Evolutionary conservation across 2,329 filamentous ascomycete genomes (phyloP), one percentile per base, ranked within the genome.

Genomic region (Aspergillus puulaauensis): DNA sequence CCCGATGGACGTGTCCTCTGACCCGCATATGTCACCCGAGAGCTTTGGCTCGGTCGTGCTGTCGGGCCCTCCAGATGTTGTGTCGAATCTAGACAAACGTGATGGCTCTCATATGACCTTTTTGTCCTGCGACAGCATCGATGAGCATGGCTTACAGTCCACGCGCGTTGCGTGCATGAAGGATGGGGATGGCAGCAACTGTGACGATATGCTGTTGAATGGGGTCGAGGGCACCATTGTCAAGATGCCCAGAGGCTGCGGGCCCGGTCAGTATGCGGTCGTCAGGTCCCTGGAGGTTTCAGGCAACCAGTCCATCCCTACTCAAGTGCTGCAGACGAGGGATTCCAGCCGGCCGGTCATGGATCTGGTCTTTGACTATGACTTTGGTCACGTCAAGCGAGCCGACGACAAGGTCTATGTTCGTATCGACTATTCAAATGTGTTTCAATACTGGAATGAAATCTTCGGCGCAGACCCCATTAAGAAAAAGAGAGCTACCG

Each of bases 161-260:
- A 21, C 33, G 4, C 33, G 44, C 7, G 31, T 44, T 12, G 31
- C 47, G 14, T 54, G 31, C n/a, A 9, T 23, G 17, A 19, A 35
- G 3, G 52, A 14, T 14, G 5, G 14, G 19, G 24, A 9, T 7
- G 24, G 24, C 5, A 48, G 35, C 6, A 54, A 37, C 14, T 47
- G 52, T 17, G 33, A 40, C 15, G 41, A 54, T 14, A 35, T 54
- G 27, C 4, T 23, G 7, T 15, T 23, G 11, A 44, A 44, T 5
- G 52, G 44, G 7, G 37, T 49, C 8, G 44, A 54, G 6, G 52
- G 52, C 8, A 54, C 52, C 6, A 35, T 54, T 23, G 44, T 54
- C 35, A 44, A 45, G 14, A 40, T 54, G 44, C 52, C 52, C 15
- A 9, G n/a, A 3, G 5, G 19, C 2, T 54, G 44, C 41, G 52